Evolutionary conservation across 441 rosid species (phyloP).

Genomic region (Gossypium schwendimanii): DNA sequence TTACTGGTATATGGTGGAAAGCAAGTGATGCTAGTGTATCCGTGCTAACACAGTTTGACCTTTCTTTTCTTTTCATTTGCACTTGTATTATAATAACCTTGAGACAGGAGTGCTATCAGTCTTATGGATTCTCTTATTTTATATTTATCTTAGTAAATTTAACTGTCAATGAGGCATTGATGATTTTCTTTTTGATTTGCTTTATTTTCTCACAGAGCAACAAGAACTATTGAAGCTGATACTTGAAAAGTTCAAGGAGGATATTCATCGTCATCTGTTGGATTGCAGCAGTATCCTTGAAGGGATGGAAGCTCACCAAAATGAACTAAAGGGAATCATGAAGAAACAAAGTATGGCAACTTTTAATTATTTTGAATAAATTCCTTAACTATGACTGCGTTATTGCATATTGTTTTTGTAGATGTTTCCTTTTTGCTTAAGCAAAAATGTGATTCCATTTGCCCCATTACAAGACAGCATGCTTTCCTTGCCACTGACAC

Average conservation of each 20-base stretch:
- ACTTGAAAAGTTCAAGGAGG: conserved; percentile 59
- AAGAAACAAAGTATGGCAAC: conserved; percentile 70
- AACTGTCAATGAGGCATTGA: background rate
- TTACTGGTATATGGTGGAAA: background rate
- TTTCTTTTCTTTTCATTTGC: background rate
- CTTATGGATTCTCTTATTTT: background rate
- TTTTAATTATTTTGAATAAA: conserved; percentile 12
- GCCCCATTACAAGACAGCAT: background rate
- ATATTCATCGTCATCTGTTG: conserved; percentile 46
- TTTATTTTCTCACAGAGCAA: conserved; percentile 46
- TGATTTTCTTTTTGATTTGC: background rate
- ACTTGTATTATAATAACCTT: background rate
- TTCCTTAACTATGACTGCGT: background rate
- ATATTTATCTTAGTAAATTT: background rate
- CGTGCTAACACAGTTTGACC: background rate
- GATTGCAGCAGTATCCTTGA: conserved; percentile 44
- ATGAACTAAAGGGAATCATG: conserved; percentile 50
- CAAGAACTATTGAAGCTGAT: conserved; percentile 57
- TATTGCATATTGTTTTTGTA: background rate
- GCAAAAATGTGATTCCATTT: background rate
- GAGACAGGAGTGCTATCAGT: background rate
- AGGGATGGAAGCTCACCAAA: conserved; percentile 54
- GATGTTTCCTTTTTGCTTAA: conserved; percentile 6
- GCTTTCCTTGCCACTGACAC: background rate
- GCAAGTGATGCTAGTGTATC: background rate